Percentiles rank a stretch among this genome's conserved stretches.
These are phyloP conservation scores for Amorphotheca resinae DNA, from an alignment of 495 filamentous ascomycete genomes.

Conservation along the genomic window DNA sequence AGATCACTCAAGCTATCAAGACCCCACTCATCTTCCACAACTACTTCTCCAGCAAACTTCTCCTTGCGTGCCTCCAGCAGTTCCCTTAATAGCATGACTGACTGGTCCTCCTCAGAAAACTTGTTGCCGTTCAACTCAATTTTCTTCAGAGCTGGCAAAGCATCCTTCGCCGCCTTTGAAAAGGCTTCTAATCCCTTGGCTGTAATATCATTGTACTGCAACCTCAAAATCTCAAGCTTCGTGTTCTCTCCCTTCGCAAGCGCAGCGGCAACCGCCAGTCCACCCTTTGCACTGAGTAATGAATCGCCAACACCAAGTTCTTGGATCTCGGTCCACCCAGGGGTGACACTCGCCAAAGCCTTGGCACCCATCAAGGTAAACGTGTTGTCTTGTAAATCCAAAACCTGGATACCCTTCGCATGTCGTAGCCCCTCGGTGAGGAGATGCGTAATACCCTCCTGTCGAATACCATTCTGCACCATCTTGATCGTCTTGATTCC, in stretches of 20 bases:
- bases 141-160: constrained; percentile 60
- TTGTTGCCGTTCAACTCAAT: constrained; percentile 95
- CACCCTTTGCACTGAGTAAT: constrained; percentile 68
- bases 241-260: constrained; percentile 62
- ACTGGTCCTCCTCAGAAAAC: constrained; percentile 72
- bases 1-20: constrained; percentile 75
- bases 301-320: constrained; percentile 89
- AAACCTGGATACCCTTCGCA: constrained; percentile 47
- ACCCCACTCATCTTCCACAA: constrained; percentile 64
- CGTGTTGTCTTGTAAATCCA: constrained; percentile 96
- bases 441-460: constrained; percentile 74
- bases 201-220: constrained; percentile 94
- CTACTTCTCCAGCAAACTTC: constrained; percentile 42
- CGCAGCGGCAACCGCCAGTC: constrained; percentile 56
- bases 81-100: constrained; percentile 36
- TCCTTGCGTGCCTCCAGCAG: constrained; percentile 48
- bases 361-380: constrained; percentile 73
- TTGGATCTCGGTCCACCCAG: constrained; percentile 58
- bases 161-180: constrained; percentile 45
- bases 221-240: constrained; percentile 62
- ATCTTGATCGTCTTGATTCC: constrained; percentile 80
- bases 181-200: constrained; percentile 57
- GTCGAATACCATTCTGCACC: constrained; percentile 95
- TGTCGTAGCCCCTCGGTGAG: constrained; percentile 63
- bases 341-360: constrained; percentile 62